phyloP scores from a whole-genome alignment of 2,329 filamentous ascomycete species.

The Dothistroma septosporum region DNA sequence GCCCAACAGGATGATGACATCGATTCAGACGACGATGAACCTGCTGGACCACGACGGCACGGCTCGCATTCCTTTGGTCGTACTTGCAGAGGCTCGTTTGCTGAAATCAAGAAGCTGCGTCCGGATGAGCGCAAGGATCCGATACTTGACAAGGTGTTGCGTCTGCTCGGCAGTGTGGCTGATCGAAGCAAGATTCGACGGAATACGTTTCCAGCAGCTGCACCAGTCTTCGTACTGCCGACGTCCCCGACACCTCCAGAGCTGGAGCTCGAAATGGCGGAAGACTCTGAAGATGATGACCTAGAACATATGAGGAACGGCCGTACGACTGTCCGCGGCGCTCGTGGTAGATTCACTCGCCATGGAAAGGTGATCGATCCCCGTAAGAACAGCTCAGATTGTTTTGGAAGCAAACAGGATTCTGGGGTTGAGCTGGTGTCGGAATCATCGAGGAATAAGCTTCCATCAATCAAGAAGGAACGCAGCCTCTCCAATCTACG shows the following conservation, averaged over 20 bases:
- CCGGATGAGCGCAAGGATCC: slow-evolving; percentile 7
- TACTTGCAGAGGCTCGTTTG: neutral
- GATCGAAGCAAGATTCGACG: slow-evolving; percentile 1
- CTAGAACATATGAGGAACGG: slow-evolving; percentile 13
- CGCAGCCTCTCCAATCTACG: slow-evolving; percentile 27
- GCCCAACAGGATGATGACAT: slow-evolving; percentile 2
- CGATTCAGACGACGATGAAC: neutral
- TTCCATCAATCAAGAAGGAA: slow-evolving; percentile 26
- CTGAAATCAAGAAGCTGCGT: neutral
- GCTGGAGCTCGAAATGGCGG: neutral
- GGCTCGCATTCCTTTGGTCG: neutral
- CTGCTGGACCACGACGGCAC: neutral
- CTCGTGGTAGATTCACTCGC: slow-evolving; percentile 15
- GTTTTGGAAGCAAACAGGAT: neutral
- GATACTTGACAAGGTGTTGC: slow-evolving; percentile 11
- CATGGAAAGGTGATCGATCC: neutral
- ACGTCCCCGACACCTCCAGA: neutral
- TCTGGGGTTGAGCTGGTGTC: neutral
- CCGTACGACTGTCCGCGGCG: slow-evolving; percentile 12
- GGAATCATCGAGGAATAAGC: slow-evolving; percentile 15
- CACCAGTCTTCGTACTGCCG: neutral
- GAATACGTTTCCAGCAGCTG: neutral
- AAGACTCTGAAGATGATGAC: slow-evolving; percentile 5
- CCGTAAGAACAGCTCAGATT: slow-evolving; percentile 1
- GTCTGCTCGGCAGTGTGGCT: slow-evolving; percentile 8